Evolutionary conservation across 2,329 filamentous ascomycete genomes (phyloP).

Genomic region (Huntiella savannae): DNA sequence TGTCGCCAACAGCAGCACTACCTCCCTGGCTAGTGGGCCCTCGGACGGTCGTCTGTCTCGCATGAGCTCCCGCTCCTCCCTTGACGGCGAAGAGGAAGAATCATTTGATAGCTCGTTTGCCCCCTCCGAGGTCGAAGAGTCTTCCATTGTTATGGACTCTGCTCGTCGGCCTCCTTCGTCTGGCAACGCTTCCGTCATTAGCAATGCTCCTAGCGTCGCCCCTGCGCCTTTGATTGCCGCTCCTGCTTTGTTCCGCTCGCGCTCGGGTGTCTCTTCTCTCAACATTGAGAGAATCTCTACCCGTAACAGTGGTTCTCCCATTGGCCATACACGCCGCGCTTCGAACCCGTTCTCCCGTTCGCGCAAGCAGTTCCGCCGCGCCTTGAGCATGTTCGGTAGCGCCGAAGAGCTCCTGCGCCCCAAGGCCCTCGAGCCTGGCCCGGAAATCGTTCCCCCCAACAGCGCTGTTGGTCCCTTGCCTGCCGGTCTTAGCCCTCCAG

Average conservation of each 20-base stretch:
- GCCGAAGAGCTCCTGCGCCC: constrained; percentile 72
- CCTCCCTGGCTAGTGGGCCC: constrained; percentile 2
- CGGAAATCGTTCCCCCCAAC: constrained; percentile 14
- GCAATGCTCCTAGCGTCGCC: background rate
- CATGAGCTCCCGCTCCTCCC: constrained; percentile 23
- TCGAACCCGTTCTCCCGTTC: constrained; percentile 56
- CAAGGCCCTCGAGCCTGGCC: constrained; percentile 28
- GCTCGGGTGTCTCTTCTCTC: constrained; percentile 5
- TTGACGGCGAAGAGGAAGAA: constrained; percentile 9
- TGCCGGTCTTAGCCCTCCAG: background rate
- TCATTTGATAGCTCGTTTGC: constrained; percentile 7
- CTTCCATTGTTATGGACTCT: constrained; percentile 37
- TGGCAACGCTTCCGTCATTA: constrained; percentile 1
- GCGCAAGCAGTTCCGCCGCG: constrained; percentile 76
- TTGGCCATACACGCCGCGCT: constrained; percentile 51
- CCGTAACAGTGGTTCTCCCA: constrained; percentile 42
- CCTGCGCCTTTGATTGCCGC: constrained; percentile 30
- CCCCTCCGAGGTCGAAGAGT: constrained; percentile 6
- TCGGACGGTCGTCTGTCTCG: constrained; percentile 17
- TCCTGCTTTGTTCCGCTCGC: constrained; percentile 30
- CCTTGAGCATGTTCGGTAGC: constrained; percentile 94
- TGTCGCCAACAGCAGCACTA: constrained; percentile 9
- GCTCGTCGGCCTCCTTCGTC: constrained; percentile 33
- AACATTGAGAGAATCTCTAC: constrained; percentile 4
- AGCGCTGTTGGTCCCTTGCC: background rate